Evolutionary conservation across 768 basidiomycete genomes (phyloP).

Genomic region (Tulasnella sp.): DNA sequence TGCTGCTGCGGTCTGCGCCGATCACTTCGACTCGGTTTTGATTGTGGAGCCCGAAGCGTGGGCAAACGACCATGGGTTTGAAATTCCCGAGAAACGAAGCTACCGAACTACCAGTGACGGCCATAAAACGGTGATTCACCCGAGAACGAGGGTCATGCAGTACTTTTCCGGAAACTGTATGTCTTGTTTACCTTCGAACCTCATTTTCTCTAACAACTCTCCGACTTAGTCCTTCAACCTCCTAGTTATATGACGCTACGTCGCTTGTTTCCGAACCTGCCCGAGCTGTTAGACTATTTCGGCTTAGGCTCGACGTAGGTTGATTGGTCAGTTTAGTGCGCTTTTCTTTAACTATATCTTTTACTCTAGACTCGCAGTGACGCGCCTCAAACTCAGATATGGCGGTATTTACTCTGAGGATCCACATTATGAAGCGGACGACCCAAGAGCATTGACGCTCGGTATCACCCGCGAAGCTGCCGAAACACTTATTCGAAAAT

Average conservation of each 20-base stretch:
- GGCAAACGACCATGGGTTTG: slow-evolving; percentile 23
- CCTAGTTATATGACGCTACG: slow-evolving; percentile 3
- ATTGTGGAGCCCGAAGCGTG: slow-evolving; percentile 24
- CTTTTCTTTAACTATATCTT: not conserved
- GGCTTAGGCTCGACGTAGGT: not conserved
- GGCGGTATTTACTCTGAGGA: not conserved
- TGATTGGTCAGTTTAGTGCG: not conserved
- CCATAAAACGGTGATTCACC: not conserved
- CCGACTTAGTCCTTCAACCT: slow-evolving; percentile 13
- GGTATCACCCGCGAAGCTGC: slow-evolving; percentile 22
- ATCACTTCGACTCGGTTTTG: slow-evolving; percentile 27
- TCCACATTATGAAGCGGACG: not conserved
- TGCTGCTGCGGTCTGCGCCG: slow-evolving; percentile 26
- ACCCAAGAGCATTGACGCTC: not conserved
- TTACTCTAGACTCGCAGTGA: not conserved
- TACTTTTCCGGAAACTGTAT: slow-evolving; percentile 15
- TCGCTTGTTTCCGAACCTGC: slow-evolving; percentile 23
- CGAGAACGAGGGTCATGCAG: slow-evolving; percentile 19
- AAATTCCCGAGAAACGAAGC: not conserved
- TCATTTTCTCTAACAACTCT: not conserved
- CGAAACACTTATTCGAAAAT: slow-evolving; percentile 22
- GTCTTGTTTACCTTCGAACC: not conserved
- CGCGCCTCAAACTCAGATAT: not conserved
- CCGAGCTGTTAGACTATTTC: not conserved
- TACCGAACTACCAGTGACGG: slow-evolving; percentile 13